phyloP scores from a whole-genome alignment of 2,329 filamentous ascomycete species.

The Aphanocladium album region DNA sequence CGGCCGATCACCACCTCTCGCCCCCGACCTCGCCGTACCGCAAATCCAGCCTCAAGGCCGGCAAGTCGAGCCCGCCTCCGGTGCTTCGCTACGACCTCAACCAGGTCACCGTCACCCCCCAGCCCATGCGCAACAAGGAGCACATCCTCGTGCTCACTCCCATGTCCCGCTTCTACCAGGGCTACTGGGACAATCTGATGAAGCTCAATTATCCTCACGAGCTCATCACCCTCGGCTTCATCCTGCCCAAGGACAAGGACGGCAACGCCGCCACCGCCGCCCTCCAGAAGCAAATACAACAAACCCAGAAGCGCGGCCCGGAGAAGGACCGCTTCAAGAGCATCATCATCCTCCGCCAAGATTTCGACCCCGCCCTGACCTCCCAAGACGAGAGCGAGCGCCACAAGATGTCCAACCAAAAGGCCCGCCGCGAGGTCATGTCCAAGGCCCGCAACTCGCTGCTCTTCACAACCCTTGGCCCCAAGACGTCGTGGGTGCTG shows the following conservation, averaged over 20 bases:
- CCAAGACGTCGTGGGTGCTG: constrained; percentile 88
- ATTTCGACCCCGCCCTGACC: constrained; percentile 75
- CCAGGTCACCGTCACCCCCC: constrained; percentile 76
- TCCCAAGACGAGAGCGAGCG: constrained; percentile 85
- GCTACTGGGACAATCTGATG: constrained; percentile 91
- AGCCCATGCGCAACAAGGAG: constrained; percentile 75
- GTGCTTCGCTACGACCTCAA: constrained; percentile 94
- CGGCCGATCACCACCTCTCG: constrained; percentile 39
- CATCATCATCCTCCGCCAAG: constrained; percentile 90
- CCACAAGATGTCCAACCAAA: constrained; percentile 89
- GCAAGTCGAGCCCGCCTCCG: constrained; percentile 58
- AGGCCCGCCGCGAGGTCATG: constrained; percentile 81
- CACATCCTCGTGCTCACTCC: constrained; percentile 88
- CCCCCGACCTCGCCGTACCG: constrained; percentile 39
- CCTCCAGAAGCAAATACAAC: constrained; percentile 77
- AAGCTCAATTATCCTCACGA: constrained; percentile 86
- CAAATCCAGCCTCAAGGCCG: constrained; percentile 32
- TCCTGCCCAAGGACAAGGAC: constrained; percentile 88
- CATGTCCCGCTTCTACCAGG: constrained; percentile 86
- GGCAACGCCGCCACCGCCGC: constrained; percentile 81
- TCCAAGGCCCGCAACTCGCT: constrained; percentile 88
- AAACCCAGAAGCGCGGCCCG: constrained; percentile 72
- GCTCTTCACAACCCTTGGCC: constrained; percentile 89
- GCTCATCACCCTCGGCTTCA: constrained; percentile 91
- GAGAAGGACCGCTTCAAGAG: constrained; percentile 82